Conservation (phyloP, 306 rosid genomes). For the Geum urbanum region DNA sequence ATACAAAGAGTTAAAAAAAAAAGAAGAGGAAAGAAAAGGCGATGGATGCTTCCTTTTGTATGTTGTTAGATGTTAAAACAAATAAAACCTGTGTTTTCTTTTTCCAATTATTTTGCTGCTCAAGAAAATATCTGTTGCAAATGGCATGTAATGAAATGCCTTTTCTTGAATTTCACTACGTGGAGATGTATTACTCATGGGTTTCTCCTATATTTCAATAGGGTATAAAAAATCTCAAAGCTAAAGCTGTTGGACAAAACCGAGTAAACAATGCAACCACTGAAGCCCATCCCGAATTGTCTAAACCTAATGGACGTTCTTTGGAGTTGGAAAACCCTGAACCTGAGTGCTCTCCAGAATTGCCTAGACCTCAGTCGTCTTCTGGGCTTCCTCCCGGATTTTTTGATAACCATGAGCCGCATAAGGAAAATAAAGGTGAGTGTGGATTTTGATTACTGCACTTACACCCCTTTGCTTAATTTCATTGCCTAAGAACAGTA, state of each 20-base stretch:
- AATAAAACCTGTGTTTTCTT: neutral
- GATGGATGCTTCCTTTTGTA: neutral
- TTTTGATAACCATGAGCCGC: constrained; percentile 50
- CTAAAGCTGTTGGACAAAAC: constrained; percentile 55
- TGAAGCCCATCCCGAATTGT: constrained; percentile 28
- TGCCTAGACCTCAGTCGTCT: constrained; percentile 41
- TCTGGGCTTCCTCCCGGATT: constrained; percentile 74
- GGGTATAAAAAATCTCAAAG: constrained; percentile 68
- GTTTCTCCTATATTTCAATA: constrained; percentile 34
- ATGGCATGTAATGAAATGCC: neutral
- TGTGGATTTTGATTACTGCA: neutral
- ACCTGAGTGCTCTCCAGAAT: constrained; percentile 35
- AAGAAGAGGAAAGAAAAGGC: neutral
- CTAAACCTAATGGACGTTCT: constrained; percentile 38
- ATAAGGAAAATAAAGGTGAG: constrained; percentile 50
- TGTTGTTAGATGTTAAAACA: neutral
- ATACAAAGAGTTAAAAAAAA: too few relatives aligned
- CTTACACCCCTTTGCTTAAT: neutral
- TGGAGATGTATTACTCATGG: constrained; percentile 14
- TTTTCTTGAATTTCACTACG: constrained; percentile 9
- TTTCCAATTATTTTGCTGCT: neutral
- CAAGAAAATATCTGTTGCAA: neutral
- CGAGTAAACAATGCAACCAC: constrained; percentile 43
- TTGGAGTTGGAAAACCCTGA: constrained; percentile 26
- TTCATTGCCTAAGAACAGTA: neutral